Conservation (phyloP, 257 asterid species). For the Coffea canephora region DNA sequence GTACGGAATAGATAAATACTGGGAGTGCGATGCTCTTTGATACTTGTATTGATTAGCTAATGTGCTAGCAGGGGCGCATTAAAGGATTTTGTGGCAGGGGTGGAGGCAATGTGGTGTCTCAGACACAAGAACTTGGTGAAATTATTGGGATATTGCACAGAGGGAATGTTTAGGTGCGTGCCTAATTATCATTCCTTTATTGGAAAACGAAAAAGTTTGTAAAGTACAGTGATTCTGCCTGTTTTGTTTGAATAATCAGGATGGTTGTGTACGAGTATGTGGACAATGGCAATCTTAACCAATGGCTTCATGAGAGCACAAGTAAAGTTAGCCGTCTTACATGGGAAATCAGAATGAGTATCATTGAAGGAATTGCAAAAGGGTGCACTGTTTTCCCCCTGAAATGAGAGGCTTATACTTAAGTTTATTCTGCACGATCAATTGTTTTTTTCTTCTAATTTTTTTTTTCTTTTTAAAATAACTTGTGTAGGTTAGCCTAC, state of each 20-base stretch:
- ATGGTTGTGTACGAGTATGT: conserved; percentile 45
- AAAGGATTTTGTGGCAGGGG: conserved; percentile 33
- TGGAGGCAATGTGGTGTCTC: conserved; percentile 40
- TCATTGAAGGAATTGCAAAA: conserved; percentile 60
- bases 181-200: neutral
- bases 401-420: neutral
- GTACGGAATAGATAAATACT: neutral
- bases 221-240: neutral
- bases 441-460: too few species aligned
- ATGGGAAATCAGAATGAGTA: conserved; percentile 51
- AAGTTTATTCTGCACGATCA: neutral
- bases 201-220: neutral
- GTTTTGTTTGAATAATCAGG: conserved; percentile 27
- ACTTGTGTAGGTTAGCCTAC: conserved; percentile 32
- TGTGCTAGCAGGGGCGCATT: conserved; percentile 24
- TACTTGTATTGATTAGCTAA: neutral
- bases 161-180: conserved; percentile 43
- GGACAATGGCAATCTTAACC: conserved; percentile 49
- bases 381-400: conserved; percentile 34
- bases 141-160: conserved; percentile 50
- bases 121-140: conserved; percentile 60
- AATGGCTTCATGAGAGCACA: conserved; percentile 47
- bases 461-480: neutral
- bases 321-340: conserved; percentile 38
- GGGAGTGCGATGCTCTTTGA: neutral